Base-by-base conservation (phyloP, 2,329 filamentous ascomycete species). In the Apiospora rasikravindrae region DNA sequence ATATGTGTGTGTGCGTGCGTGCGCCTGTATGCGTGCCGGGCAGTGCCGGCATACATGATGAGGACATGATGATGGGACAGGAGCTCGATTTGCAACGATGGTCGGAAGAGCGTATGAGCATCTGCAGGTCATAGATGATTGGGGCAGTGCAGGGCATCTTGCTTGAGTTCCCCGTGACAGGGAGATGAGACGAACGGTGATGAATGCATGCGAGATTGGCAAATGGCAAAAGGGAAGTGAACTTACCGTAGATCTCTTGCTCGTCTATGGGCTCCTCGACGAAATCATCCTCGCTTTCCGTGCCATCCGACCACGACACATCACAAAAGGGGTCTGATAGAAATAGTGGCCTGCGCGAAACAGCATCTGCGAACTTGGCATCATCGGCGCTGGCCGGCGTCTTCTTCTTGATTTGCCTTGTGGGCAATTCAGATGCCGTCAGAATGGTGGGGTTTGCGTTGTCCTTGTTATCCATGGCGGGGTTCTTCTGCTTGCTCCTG, bases 401-500 rank as follows among this genome's bases (percentile, higher is more conserved):
- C 44, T 82, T 82, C 76, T 84, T 85, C 77, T 88, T 85, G 77
- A 88, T 86, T 76, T 89, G 88, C 75, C 95, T 92, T 42, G 94
- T 96, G 64, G 96, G 95, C 69, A 99, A 90, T 83, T 98, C 94
- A 61, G 94, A 94, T 70, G 91, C 89, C 83, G 92, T 97, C 78
- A 98, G 86, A 80, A 99, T 95, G 75, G 94, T 97, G 71, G 96
- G 96, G 85, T 99, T 98, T 75, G 93, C 94, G 83, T 98, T 98
- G 77, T 92, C 89, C 67, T 82, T 81, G 51, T 57, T 64, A 71
- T 82, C 79, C 83, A 86, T 86, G 71, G 71, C 74, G 57, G 61
- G 64, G 57, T 44, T 68, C 26, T 64, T 61, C 53, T 37, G 53
- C 57, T 64, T 19, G 53, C 57, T 64, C 29, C 67, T 61, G 53